These are phyloP conservation scores for Aspergillus viridinutans DNA, from an alignment of 2,329 filamentous ascomycete species.

Conservation along the genomic window DNA sequence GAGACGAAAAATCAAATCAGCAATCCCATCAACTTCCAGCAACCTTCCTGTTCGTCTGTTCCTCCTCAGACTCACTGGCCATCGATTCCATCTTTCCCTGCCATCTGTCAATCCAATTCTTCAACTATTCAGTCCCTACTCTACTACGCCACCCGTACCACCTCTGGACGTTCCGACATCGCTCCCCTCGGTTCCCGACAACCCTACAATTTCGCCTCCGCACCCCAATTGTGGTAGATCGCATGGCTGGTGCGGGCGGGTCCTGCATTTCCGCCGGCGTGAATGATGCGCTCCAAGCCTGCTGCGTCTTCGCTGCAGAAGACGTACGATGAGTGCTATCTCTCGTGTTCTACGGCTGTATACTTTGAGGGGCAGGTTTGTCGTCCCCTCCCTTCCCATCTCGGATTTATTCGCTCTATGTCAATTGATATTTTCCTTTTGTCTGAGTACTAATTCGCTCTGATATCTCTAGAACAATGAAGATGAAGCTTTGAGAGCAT, in stretches of 20 bases:
- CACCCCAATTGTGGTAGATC: conserved; percentile 4
- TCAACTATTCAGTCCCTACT: background rate
- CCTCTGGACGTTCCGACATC: background rate
- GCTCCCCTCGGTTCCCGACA: background rate
- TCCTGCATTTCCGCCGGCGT: conserved; percentile 17
- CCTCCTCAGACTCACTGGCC: background rate
- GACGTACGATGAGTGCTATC: conserved; percentile 94
- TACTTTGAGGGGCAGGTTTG: conserved; percentile 90
- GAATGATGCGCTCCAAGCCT: conserved; percentile 54
- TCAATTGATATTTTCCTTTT: background rate
- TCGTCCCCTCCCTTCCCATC: conserved; percentile 3
- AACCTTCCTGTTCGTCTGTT: background rate
- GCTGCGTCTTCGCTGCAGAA: conserved; percentile 75
- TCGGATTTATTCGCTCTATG: background rate
- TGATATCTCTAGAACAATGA: conserved; percentile 72
- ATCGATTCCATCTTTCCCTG: conserved; percentile 1
- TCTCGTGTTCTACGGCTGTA: conserved; percentile 90
- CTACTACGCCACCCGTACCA: background rate
- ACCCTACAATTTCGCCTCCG: background rate
- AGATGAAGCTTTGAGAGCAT: conserved; percentile 81
- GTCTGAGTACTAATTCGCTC: background rate
- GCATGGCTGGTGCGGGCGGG: conserved; percentile 23
- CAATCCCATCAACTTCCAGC: background rate
- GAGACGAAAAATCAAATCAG: background rate
- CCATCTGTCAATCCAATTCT: background rate